Percentiles rank a stretch among this genome's conserved stretches.
Evolutionary conservation across 2,329 filamentous ascomycete species (phyloP).

Genomic region (Colletotrichum sp.): DNA sequence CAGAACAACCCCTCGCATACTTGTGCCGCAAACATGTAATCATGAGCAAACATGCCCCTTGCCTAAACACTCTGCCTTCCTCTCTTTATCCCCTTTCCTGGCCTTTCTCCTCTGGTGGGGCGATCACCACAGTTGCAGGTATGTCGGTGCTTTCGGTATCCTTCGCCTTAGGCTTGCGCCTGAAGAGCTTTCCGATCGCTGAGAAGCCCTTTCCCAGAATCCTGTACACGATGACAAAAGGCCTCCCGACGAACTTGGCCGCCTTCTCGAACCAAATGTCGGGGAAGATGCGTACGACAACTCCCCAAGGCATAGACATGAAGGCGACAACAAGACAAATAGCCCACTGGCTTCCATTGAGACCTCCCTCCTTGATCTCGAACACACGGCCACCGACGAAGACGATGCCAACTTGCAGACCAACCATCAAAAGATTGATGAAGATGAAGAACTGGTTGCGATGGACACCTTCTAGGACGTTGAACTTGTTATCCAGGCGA

Average conservation of each 20-base stretch:
- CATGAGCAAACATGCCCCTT: neutral
- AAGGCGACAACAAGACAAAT: conserved; percentile 56
- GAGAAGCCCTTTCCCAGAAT: neutral
- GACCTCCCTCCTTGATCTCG: conserved; percentile 38
- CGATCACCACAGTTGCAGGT: neutral
- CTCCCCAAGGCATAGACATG: conserved; percentile 54
- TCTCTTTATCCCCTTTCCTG: no score
- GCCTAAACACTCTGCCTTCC: neutral
- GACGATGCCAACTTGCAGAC: conserved; percentile 61
- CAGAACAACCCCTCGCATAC: neutral
- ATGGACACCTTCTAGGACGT: conserved; percentile 63
- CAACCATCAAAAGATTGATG: conserved; percentile 63
- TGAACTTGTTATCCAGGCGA: conserved; percentile 66
- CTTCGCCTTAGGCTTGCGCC: neutral
- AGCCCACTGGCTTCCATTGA: conserved; percentile 59
- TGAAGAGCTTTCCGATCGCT: conserved; percentile 1
- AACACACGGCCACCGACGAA: conserved; percentile 64
- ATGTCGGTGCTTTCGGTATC: neutral
- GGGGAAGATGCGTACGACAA: conserved; percentile 54
- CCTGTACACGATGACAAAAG: conserved; percentile 76
- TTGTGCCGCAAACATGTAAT: neutral
- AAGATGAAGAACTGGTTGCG: conserved; percentile 63
- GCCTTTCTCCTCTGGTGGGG: neutral
- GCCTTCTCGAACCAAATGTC: conserved; percentile 79
- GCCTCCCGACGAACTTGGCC: conserved; percentile 99